Percentiles rank a stretch among this genome's conserved stretches.
phyloP scores from a whole-genome alignment of 2,329 filamentous ascomycete genomes.

The Paecilomyces sp. region DNA sequence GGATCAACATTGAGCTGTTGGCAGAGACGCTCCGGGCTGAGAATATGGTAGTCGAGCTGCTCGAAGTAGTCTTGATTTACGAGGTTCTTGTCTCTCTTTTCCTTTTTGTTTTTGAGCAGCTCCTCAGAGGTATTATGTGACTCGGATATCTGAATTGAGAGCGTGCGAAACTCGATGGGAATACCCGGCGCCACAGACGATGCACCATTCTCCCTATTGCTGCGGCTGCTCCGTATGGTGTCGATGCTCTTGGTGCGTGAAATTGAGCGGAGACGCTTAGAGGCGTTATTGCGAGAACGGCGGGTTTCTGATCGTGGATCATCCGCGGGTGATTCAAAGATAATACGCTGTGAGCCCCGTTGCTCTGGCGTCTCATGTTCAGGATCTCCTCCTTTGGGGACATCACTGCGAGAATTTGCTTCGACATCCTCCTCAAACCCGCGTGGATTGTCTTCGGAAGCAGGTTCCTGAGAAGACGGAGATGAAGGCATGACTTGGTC shows the following conservation, averaged over 20 bases:
- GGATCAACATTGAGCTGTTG: constrained; percentile 54
- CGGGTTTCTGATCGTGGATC: not conserved
- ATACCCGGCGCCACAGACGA: constrained; percentile 13
- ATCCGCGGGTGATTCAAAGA: not conserved
- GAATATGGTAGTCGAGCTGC: constrained; percentile 61
- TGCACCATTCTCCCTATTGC: not conserved
- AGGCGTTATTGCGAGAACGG: not conserved
- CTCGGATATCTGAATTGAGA: constrained; percentile 33
- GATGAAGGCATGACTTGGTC: not conserved
- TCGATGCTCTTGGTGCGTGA: constrained; percentile 9
- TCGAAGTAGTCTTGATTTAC: constrained; percentile 47
- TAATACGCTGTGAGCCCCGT: not conserved
- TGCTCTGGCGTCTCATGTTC: not conserved
- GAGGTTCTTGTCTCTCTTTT: constrained; percentile 15
- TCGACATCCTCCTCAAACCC: not conserved
- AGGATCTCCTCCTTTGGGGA: not conserved
- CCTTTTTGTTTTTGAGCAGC: constrained; percentile 8
- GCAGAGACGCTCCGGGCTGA: constrained; percentile 50
- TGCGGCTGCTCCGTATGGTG: constrained; percentile 6
- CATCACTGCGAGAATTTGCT: not conserved
- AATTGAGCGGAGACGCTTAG: not conserved
- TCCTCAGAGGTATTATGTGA: constrained; percentile 26
- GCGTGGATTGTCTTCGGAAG: not conserved
- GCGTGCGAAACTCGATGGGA: constrained; percentile 31
- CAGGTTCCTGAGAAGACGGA: not conserved